Percentiles rank a stretch among this genome's conserved stretches.
Evolutionary conservation across 2,329 filamentous ascomycete genomes (phyloP).

Genomic region (Keithomyces neogunnii): DNA sequence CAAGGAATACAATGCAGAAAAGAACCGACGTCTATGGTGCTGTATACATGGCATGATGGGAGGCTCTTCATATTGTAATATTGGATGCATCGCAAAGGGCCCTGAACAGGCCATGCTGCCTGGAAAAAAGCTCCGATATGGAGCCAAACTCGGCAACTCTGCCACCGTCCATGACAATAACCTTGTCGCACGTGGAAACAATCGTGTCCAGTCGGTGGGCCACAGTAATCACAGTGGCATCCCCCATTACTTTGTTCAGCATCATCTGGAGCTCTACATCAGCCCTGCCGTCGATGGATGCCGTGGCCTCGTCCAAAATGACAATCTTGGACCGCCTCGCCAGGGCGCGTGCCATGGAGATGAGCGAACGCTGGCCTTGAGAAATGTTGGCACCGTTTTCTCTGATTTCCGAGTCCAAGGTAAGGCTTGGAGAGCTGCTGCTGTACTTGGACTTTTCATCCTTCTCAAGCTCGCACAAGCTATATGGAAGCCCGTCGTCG

Average conservation of each 20-base stretch:
- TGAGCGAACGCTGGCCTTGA: conserved; percentile 9
- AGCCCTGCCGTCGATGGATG: conserved; percentile 35
- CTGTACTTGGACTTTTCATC: background rate
- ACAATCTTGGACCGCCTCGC: conserved; percentile 17
- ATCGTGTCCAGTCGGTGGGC: conserved; percentile 33
- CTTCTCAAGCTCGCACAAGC: background rate
- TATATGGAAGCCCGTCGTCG: background rate
- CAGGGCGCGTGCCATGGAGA: conserved; percentile 31
- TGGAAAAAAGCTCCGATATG: conserved; percentile 1
- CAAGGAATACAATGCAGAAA: too few species aligned
- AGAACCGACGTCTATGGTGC: too few species aligned
- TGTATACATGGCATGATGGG: too few species aligned
- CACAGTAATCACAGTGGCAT: conserved; percentile 42
- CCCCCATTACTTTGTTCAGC: conserved; percentile 33
- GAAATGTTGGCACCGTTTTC: conserved; percentile 6
- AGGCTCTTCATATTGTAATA: background rate
- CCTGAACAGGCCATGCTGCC: conserved; percentile 1
- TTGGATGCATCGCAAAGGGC: conserved; percentile 3
- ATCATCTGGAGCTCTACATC: conserved; percentile 36
- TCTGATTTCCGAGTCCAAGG: conserved; percentile 5
- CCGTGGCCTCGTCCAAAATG: conserved; percentile 41
- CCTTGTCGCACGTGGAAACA: conserved; percentile 38
- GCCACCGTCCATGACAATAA: conserved; percentile 44
- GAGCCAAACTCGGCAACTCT: conserved; percentile 33
- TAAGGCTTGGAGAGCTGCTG: background rate